A percentile compares a stretch with the other conserved stretches of the same genome.
phyloP scores from a whole-genome alignment of 2,329 filamentous ascomycete genomes.

The Drechslera avenae region DNA sequence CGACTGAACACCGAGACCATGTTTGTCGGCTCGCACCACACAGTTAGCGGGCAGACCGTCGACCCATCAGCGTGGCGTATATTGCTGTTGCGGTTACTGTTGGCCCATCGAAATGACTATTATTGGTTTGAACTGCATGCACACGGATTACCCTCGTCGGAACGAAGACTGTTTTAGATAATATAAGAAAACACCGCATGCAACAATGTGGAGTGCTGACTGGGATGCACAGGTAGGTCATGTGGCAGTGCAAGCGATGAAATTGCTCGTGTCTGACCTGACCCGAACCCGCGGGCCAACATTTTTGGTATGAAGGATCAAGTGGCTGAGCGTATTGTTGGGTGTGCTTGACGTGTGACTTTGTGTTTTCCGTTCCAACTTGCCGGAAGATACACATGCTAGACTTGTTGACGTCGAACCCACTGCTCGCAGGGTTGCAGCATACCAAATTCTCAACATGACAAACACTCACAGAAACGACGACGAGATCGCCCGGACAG shows the following conservation, averaged over 20 bases:
- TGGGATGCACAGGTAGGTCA: not conserved
- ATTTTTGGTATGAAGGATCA: not conserved
- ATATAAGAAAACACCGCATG: not conserved
- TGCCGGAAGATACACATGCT: not conserved
- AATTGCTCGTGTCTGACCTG: not conserved
- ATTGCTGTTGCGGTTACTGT: not conserved
- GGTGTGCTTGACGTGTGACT: not conserved
- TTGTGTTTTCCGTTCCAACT: not conserved
- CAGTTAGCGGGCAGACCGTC: not conserved
- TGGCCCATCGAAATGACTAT: too few relatives aligned
- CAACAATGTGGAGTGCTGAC: constrained; percentile 1
- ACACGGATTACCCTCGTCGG: not conserved
- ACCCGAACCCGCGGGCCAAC: not conserved
- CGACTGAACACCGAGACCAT: not conserved
- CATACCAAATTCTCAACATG: not conserved
- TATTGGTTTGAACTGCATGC: too few relatives aligned
- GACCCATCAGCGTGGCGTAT: not conserved
- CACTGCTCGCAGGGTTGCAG: not conserved
- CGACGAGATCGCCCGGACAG: not conserved
- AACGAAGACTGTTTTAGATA: not conserved
- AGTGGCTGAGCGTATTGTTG: not conserved
- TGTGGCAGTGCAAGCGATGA: too few relatives aligned
- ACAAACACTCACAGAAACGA: not conserved
- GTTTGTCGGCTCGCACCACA: not conserved
- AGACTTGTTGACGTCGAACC: not conserved